A percentile compares a stretch with the other conserved stretches of the same genome.
phyloP scores from a whole-genome alignment of 768 basidiomycete genomes.

The Suillus decipiens region DNA sequence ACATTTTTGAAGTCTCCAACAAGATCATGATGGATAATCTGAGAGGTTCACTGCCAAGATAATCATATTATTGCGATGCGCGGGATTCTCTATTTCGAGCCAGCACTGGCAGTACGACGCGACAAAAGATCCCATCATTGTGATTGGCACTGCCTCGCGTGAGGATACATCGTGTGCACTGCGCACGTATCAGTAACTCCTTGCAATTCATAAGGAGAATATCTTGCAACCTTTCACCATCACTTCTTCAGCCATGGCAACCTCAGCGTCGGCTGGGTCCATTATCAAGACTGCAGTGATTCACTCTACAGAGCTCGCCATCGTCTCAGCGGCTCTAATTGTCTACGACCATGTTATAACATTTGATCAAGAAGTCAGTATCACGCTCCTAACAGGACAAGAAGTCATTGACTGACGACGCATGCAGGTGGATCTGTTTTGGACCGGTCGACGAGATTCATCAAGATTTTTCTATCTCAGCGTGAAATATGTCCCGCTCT shows the following conservation, averaged over 20 bases:
- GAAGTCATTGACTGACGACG: neutral
- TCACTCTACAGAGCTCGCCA: neutral
- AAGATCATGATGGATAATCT: neutral
- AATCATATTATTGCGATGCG: neutral
- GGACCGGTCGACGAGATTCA: conserved; percentile 7
- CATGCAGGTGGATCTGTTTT: conserved; percentile 14
- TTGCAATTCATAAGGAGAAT: neutral
- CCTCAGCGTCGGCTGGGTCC: neutral
- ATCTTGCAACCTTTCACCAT: neutral
- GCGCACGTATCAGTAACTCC: neutral
- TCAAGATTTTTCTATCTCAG: conserved; percentile 15
- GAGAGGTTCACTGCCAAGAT: neutral
- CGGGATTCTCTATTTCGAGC: neutral
- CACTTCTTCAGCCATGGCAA: neutral
- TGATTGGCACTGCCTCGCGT: neutral
- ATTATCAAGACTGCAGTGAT: neutral
- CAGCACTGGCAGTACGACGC: neutral
- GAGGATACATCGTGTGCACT: neutral
- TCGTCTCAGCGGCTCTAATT: conserved; percentile 10
- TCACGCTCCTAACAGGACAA: neutral
- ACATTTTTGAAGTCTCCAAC: neutral
- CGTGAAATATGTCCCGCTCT: conserved; percentile 4
- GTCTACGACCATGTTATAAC: conserved; percentile 15
- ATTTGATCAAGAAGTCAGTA: conserved; percentile 13
- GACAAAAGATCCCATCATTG: neutral